Evolutionary conservation across 495 filamentous ascomycete species (phyloP).

Genomic region (Sporormia fimetaria): DNA sequence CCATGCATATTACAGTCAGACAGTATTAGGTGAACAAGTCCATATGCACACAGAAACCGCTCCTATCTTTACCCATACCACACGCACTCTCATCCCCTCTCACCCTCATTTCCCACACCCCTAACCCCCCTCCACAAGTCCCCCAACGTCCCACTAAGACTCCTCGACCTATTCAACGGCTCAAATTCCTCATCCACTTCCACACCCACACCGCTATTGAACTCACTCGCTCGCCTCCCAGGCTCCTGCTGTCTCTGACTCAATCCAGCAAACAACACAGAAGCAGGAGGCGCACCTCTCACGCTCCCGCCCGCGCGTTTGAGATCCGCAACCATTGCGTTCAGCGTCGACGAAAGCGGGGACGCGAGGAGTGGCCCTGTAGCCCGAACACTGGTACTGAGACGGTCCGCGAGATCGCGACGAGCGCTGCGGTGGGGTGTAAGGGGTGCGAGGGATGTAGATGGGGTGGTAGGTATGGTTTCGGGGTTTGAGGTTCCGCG

Average conservation of each 20-base stretch:
- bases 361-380: conserved; percentile 26
- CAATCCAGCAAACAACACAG: too few species aligned
- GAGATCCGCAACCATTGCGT: conserved; percentile 40
- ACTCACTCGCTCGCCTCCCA: conserved; percentile 9
- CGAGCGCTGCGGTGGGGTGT: conserved; percentile 14
- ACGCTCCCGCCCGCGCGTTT: conserved; percentile 16
- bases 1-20: too few species aligned
- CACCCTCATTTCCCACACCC: not conserved
- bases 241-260: too few species aligned
- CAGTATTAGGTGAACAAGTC: too few species aligned
- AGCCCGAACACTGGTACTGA: conserved; percentile 21
- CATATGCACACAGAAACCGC: too few species aligned
- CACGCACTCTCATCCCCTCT: not conserved
- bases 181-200: conserved; percentile 6
- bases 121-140: conserved; percentile 2
- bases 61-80: too few species aligned
- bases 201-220: conserved; percentile 11
- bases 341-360: conserved; percentile 28
- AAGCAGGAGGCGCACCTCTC: not conserved
- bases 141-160: conserved; percentile 4
- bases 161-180: not conserved
- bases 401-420: conserved; percentile 18
- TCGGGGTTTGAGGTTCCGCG: conserved; percentile 10
- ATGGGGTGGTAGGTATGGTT: conserved; percentile 5
- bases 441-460: conserved; percentile 7